Evolutionary conservation across 176 grass and related monocot species (phyloP), one percentile per base, ranked within the genome.

Genomic region (Hsuehochloa calcarea): DNA sequence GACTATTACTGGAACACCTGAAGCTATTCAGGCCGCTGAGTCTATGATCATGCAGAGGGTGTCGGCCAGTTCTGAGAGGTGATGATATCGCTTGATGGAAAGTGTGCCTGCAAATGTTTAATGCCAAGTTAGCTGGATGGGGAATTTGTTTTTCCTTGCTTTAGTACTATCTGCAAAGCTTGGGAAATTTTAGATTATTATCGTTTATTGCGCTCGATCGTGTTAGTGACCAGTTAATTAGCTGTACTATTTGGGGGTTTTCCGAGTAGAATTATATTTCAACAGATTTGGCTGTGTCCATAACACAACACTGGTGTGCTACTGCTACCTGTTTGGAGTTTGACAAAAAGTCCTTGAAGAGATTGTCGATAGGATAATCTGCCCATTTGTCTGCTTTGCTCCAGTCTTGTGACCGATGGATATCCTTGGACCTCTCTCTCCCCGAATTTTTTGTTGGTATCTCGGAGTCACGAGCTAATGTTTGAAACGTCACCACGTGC

Each of bases 1-100:
- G 64, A 96, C 96, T 54, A 96, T 99, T 45, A 92, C 93, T 22
- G 96, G 96, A 82, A 78, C 96, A 76, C 69, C 82, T 0, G 96
- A 99, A 74, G 91, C 96, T 26, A 90, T 99, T 54, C 88, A 74
- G 61, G 87, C 88, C 6, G 96, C 96, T 0, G 93, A 99, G 82
- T 80, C 90, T 50, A 94, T 99, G 96, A 93, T 99, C 52, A 91
- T 92, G 90, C 91, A 99, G 86, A 99, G 91, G 88, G 96, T 99
- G 86, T 82, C 93, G 22, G 84, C 93, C 47, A 96, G 85, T 52
- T 90, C 92, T 0, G 96, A 99, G 71, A 90, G 88, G 88, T 92
- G 87, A 88, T 82, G 72, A 14, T 25, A 29, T 58, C 46, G 31
- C 6, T 40, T 27, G 38, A 63, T 35, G 25, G 84, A 81, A 5